These are phyloP conservation scores for Starmerella kuoi DNA, from an alignment of 805 yeast genomes.

Conservation along the genomic window DNA sequence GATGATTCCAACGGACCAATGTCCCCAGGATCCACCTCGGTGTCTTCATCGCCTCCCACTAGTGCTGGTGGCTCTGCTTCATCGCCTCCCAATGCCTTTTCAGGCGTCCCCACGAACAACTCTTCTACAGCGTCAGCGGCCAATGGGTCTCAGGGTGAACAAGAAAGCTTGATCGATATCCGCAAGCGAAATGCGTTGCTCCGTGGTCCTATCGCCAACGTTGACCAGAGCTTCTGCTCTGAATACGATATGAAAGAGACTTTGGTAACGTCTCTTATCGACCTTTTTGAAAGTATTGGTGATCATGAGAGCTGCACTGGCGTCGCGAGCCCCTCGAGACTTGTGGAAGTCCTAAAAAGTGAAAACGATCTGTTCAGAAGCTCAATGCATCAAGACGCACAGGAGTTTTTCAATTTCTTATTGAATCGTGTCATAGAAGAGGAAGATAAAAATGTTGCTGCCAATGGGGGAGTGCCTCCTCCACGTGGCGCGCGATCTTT, in stretches of 20 bases:
- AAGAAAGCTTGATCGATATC: slow-evolving; percentile 38
- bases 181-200: slow-evolving; percentile 66
- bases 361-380: slow-evolving; percentile 78
- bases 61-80: not conserved
- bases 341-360: slow-evolving; percentile 62
- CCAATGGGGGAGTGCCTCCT: not conserved
- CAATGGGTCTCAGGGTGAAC: slow-evolving; percentile 1
- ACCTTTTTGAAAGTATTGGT: slow-evolving; percentile 69
- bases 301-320: slow-evolving; percentile 63
- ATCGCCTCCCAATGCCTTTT: not conserved
- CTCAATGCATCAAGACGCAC: slow-evolving; percentile 97
- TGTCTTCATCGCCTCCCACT: not conserved
- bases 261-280: slow-evolving; percentile 60
- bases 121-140: not conserved
- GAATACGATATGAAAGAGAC: slow-evolving; percentile 41
- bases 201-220: slow-evolving; percentile 71
- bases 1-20: slow-evolving; percentile 5
- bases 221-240: slow-evolving; percentile 52
- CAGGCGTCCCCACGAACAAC: not conserved
- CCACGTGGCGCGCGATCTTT: slow-evolving; percentile 40
- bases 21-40: not conserved
- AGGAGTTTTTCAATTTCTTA: slow-evolving; percentile 81
- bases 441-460: slow-evolving; percentile 26
- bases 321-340: slow-evolving; percentile 67
- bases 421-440: slow-evolving; percentile 56